These are phyloP conservation scores for Kandelia obovata DNA, from an alignment of 345 rosid species.

Conservation along the genomic window DNA sequence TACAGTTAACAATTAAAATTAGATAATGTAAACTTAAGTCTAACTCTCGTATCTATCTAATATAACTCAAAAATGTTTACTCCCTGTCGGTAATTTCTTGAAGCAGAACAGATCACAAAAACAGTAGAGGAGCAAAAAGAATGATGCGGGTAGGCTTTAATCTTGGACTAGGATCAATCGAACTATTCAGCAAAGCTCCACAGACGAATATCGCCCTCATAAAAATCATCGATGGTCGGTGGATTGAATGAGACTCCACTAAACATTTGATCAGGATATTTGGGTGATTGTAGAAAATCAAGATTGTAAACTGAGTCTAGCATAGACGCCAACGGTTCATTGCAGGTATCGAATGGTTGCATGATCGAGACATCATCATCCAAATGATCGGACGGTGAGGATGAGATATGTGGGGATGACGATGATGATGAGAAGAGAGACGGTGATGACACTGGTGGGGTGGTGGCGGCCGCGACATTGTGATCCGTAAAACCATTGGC, in stretches of 20 bases:
- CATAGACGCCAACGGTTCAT: slow-evolving; percentile 28
- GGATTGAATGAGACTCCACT: slow-evolving; percentile 36
- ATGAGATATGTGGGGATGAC: slow-evolving; percentile 26
- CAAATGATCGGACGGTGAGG: slow-evolving; percentile 37
- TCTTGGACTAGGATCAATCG: background rate
- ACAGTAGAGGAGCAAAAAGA: slow-evolving; percentile 15
- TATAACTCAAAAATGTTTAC: slow-evolving; percentile 4
- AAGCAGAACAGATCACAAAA: slow-evolving; percentile 13
- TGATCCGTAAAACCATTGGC: slow-evolving; percentile 33
- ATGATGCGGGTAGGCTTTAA: background rate
- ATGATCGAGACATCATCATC: slow-evolving; percentile 46
- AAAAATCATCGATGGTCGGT: slow-evolving; percentile 44
- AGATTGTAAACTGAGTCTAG: slow-evolving; percentile 43
- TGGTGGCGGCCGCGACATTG: slow-evolving; percentile 4
- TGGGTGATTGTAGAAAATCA: slow-evolving; percentile 51
- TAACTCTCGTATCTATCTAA: too few relatives aligned
- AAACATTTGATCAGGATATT: slow-evolving; percentile 54
- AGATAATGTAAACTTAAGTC: too few relatives aligned
- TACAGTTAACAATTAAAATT: too few relatives aligned
- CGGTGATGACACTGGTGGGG: slow-evolving; percentile 17
- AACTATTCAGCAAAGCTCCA: slow-evolving; percentile 68
- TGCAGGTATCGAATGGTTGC: slow-evolving; percentile 28
- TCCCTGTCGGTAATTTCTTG: slow-evolving; percentile 39
- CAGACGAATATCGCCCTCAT: slow-evolving; percentile 64
- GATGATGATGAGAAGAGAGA: slow-evolving; percentile 24